phyloP scores from a whole-genome alignment of 768 basidiomycete species.

The Atractiella rhizophila region DNA sequence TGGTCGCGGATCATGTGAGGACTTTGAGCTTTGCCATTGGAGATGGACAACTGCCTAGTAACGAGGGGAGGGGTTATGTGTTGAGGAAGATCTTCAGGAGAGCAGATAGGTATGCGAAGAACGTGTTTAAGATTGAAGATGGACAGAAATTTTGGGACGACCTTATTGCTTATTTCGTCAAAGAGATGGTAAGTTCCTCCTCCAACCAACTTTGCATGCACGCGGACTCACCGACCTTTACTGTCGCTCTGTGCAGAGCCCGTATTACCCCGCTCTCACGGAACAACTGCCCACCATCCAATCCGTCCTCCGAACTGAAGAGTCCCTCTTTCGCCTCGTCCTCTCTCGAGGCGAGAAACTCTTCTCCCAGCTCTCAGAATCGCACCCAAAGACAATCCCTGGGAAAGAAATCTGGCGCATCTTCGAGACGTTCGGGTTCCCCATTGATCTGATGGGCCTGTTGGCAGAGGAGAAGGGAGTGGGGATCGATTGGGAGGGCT shows the following conservation, averaged over 20 bases:
- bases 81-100: constrained; percentile 71
- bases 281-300: constrained; percentile 59
- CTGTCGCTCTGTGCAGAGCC: constrained; percentile 30
- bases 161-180: constrained; percentile 63
- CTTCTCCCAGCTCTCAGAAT: constrained; percentile 73
- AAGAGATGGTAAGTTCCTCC: constrained; percentile 42
- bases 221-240: background rate
- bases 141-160: constrained; percentile 91
- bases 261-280: constrained; percentile 74
- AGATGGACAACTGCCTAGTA: constrained; percentile 88
- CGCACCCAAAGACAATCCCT: constrained; percentile 38
- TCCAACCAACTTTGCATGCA: background rate
- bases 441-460: constrained; percentile 76
- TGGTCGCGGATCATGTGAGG: constrained; percentile 85
- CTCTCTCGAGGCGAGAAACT: constrained; percentile 87
- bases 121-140: constrained; percentile 58
- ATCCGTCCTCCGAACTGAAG: constrained; percentile 90
- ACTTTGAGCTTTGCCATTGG: constrained; percentile 86
- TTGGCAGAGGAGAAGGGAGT: constrained; percentile 90
- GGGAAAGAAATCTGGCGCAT: constrained; percentile 91
- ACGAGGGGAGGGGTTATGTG: constrained; percentile 93
- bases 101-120: constrained; percentile 83
- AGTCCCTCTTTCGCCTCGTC: constrained; percentile 90
- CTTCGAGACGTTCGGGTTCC: constrained; percentile 97
- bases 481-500: constrained; percentile 59